phyloP scores from a whole-genome alignment of 116 monocot species.

The Phalaenopsis hybrid region DNA sequence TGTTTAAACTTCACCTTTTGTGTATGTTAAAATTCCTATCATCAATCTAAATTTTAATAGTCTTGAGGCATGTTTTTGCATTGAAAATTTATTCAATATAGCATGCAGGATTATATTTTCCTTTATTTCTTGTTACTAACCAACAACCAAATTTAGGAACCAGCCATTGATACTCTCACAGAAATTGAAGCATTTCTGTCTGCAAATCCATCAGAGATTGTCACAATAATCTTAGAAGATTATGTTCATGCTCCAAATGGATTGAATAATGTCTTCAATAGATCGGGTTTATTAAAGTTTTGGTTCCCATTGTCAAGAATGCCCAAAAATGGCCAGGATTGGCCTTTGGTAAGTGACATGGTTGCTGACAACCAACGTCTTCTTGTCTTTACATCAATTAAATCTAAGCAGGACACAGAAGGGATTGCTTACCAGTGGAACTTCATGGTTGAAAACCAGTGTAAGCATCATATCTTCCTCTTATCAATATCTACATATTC shows the following conservation, averaged over 20 bases:
- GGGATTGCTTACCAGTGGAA: conserved; percentile 87
- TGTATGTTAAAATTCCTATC: too few relatives aligned
- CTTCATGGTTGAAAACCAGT: conserved; percentile 84
- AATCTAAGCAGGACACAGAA: conserved; percentile 48
- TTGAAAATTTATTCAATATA: neutral
- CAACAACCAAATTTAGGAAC: conserved; percentile 28
- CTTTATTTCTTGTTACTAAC: neutral
- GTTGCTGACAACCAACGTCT: conserved; percentile 56
- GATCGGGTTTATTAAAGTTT: conserved; percentile 54
- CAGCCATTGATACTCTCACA: conserved; percentile 55
- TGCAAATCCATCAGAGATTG: conserved; percentile 68
- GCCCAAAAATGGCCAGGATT: conserved; percentile 62
- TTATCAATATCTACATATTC: neutral
- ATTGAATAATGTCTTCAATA: conserved; percentile 57
- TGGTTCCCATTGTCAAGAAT: conserved; percentile 71
- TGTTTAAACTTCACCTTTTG: too few relatives aligned
- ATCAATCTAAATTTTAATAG: neutral
- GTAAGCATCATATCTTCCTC: conserved; percentile 24
- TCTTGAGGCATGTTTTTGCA: neutral
- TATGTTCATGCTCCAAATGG: conserved; percentile 68
- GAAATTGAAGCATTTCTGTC: conserved; percentile 64
- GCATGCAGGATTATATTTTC: neutral
- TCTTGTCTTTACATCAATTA: conserved; percentile 65
- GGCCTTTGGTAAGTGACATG: conserved; percentile 74
- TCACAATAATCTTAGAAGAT: conserved; percentile 75